Evolutionary conservation across 2,329 filamentous ascomycete species (phyloP), one percentile per base, ranked within the genome.

Genomic region (Pseudogymnoascus sp.): DNA sequence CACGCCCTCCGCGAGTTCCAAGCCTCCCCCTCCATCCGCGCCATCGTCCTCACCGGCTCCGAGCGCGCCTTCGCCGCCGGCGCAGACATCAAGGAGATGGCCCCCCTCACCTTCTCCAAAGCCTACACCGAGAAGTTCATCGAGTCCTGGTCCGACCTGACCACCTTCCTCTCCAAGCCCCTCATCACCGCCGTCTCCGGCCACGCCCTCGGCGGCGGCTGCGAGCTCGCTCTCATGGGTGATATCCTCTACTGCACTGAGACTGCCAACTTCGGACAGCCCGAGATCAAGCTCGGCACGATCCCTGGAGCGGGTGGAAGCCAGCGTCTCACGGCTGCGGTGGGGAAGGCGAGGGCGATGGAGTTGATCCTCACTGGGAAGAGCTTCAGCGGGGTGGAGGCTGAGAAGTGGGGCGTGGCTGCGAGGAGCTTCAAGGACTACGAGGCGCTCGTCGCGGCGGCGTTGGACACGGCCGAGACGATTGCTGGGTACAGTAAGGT

Each of bases 61-160:
- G 82, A 91, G 68, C 91, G 89, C 76, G 93, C 93, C 44, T 99
- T 97, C 73, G 93, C 93, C 31, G 93, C 95, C 50, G 95, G 95
- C 61, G 95, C 95, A 66, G 95, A 99, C 77, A 99, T 99, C 81
- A 97, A 97, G 78, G 95, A 99, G 78, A 99, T 99, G 95, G 90
- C 91, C 31, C 88, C 91, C 65, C 85, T 97, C 40, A 93, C 88
- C 63, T 99, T 99, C 78, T 85, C 90, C 67, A 81, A 88, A 68
- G 93, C 95, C 40, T 97, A 97, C 79, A 89, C 86, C 59, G 86
- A 81, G 69, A 91, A 96, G 73, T 99, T 99, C 77, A 97, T 99
- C 76, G 92, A 96, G 75, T 87, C 87, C 8, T 99, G 95, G 95
- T 96, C 92, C 5, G 83, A 89, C 67, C 84, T 97, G 56, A 89